Evolutionary conservation across 2,329 filamentous ascomycete genomes (phyloP), one percentile per base, ranked within the genome.

Genomic region (Aspergillus candidus): DNA sequence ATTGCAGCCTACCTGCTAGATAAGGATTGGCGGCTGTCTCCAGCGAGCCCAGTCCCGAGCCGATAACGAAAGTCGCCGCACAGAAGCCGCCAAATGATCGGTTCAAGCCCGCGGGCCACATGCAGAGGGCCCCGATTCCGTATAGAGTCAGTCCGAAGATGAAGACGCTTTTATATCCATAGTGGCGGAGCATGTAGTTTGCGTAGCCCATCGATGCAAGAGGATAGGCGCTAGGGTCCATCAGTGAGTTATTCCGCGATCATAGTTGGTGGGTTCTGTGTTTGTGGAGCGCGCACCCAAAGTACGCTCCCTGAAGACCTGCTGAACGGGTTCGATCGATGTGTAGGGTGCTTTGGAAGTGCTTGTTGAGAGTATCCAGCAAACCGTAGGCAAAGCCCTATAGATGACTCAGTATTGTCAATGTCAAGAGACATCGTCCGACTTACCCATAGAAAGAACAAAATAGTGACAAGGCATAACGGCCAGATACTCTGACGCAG

Each of bases 11-110:
- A 67, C 74, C 77, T 32, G 82, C 79, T 50, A 86, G 80, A 66
- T 84, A 93, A 0, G 85, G 83, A 63, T 90, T 87, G 5, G 86
- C 86, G 1, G 84, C 83, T 0, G 85, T 88, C 67, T 90, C 86
- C 13, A 90, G 78, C 0, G 84, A 84, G 1, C 81, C 81, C 1
- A 89, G 73, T 4, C 84, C 85, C 44, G 81, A 82, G 27, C 84
- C 86, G 46, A 88, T 83, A 49, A 89, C 77, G 64, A 89, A 87
- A 54, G 86, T 73, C 40, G 67, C 77, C 31, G 77, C 78, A 56
- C 84, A 88, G 68, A 89, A 90, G 7, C 85, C 86, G 18, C 75
- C 79, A 57, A 89, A 90, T 12, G 80, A 85, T 35, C 76, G 75
- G 47, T 88, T 77, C 8, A 90, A 79, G 6, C 83, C 84, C 2